Percentiles rank a stretch among this genome's conserved stretches.
These are phyloP conservation scores for Nicotiana tomentosiformis DNA, from an alignment of 257 asterid species.

Conservation along the genomic window DNA sequence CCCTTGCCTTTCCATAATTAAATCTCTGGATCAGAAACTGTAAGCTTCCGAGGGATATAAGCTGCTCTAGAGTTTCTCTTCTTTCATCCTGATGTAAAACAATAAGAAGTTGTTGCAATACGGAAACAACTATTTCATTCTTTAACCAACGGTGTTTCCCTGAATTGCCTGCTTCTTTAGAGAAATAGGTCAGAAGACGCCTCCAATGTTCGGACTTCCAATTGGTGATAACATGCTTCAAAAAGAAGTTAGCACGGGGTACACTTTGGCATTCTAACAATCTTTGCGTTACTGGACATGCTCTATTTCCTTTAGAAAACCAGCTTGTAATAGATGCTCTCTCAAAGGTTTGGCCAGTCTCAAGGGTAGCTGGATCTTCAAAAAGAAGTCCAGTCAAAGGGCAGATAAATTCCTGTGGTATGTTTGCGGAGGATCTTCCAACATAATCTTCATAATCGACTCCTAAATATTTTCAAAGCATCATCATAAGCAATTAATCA, in stretches of 20 bases:
- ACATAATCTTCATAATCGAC: neutral
- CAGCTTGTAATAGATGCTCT: slow-evolving; percentile 53
- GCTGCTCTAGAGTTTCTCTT: slow-evolving; percentile 25
- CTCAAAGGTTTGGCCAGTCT: slow-evolving; percentile 75
- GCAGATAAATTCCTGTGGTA: slow-evolving; percentile 61
- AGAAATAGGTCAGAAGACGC: slow-evolving; percentile 32
- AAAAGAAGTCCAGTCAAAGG: slow-evolving; percentile 55
- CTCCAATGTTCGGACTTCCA: slow-evolving; percentile 54
- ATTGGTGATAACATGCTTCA: slow-evolving; percentile 51
- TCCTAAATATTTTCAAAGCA: neutral
- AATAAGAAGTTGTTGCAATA: slow-evolving; percentile 41
- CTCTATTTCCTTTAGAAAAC: slow-evolving; percentile 42
- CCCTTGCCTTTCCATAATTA: slow-evolving; percentile 30
- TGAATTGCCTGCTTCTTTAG: slow-evolving; percentile 20
- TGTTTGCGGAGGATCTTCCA: slow-evolving; percentile 22
- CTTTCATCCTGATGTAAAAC: slow-evolving; percentile 46
- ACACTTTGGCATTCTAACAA: slow-evolving; percentile 33
- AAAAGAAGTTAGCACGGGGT: slow-evolving; percentile 52
- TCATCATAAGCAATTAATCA: neutral
- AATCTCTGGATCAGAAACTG: slow-evolving; percentile 48
- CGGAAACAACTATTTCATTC: slow-evolving; percentile 30
- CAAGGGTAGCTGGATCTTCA: slow-evolving; percentile 72
- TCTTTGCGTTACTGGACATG: slow-evolving; percentile 65
- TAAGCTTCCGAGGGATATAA: slow-evolving; percentile 56
- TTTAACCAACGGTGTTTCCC: slow-evolving; percentile 11